A percentile compares a stretch with the other conserved stretches of the same genome.
Evolutionary conservation across 1,284 basidiomycete species (phyloP).

Genomic region (Clitocybe nebularis): DNA sequence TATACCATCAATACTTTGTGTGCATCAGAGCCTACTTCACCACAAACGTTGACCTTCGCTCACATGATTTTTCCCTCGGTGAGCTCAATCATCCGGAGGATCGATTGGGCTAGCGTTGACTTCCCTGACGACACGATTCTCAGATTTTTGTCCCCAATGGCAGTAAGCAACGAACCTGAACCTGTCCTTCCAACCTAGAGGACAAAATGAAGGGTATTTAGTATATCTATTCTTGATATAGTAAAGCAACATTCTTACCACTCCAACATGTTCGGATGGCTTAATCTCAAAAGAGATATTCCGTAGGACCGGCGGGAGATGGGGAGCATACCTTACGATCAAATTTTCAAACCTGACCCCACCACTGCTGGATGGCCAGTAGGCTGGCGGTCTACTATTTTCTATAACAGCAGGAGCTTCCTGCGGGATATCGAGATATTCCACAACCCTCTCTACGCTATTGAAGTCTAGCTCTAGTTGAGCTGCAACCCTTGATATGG

Average conservation of each 20-base stretch:
- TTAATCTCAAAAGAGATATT: slow-evolving; percentile 66
- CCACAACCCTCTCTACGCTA: slow-evolving; percentile 79
- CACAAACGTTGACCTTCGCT: too few species aligned
- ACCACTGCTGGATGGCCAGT: slow-evolving; percentile 70
- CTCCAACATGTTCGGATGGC: slow-evolving; percentile 75
- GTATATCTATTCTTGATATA: too few species aligned
- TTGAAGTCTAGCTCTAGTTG: slow-evolving; percentile 74
- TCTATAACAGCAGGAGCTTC: slow-evolving; percentile 71
- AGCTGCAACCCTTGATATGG: slow-evolving; percentile 47
- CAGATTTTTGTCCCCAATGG: slow-evolving; percentile 4
- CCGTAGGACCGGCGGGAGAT: slow-evolving; percentile 70
- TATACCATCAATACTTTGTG: slow-evolving; percentile 76
- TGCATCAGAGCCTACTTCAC: too few species aligned
- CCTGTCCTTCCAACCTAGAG: slow-evolving; percentile 61
- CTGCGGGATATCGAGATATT: slow-evolving; percentile 76
- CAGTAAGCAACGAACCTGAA: slow-evolving; percentile 37
- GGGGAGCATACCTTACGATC: slow-evolving; percentile 69
- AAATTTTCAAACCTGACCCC: slow-evolving; percentile 59
- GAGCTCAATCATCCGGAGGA: slow-evolving; percentile 81
- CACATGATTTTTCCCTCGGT: slow-evolving; percentile 67
- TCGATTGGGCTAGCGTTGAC: slow-evolving; percentile 70
- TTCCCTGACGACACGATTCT: slow-evolving; percentile 44
- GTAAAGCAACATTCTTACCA: slow-evolving; percentile 35
- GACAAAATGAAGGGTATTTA: neutral
- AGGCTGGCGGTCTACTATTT: slow-evolving; percentile 60